phyloP scores from a whole-genome alignment of 1,284 basidiomycete genomes.

The Moesziomyces aphidis region DNA sequence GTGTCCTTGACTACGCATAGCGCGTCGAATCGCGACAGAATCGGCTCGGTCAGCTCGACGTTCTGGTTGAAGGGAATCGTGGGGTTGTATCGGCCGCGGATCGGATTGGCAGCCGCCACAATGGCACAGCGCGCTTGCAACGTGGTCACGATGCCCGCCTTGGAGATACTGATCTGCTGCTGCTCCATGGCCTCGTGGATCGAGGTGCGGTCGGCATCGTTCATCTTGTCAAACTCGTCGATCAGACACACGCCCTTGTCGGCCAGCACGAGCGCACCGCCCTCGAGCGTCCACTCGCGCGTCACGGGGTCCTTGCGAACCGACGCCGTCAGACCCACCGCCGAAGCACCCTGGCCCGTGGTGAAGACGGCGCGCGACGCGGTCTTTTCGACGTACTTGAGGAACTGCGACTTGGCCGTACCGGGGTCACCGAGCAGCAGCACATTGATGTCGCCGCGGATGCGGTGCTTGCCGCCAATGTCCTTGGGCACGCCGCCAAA shows the following conservation, averaged over 20 bases:
- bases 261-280: conserved; percentile 94
- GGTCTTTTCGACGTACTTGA: conserved; percentile 99
- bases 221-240: conserved; percentile 99
- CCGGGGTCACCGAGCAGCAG: conserved; percentile 96
- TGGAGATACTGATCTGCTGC: conserved; percentile 99
- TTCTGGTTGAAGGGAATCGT: conserved; percentile 88
- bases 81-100: conserved; percentile 74
- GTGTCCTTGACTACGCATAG: conserved; percentile 98
- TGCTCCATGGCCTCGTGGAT: conserved; percentile 99
- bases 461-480: conserved; percentile 94
- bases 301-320: conserved; percentile 98
- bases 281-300: conserved; percentile 97
- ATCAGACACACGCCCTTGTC: conserved; percentile 99
- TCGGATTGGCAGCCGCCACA: conserved; percentile 96
- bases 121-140: conserved; percentile 97
- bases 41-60: conserved; percentile 97
- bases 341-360: conserved; percentile 96
- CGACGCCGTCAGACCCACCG: conserved; percentile 97
- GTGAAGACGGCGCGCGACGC: conserved; percentile 96
- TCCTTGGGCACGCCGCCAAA: conserved; percentile 95
- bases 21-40: conserved; percentile 98
- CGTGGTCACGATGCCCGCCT: conserved; percentile 97
- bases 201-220: conserved; percentile 86
- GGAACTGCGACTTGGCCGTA: conserved; percentile 98
- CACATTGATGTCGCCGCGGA: conserved; percentile 97